These are phyloP conservation scores for Globisporangium alternatum DNA, from an alignment of 352 stramenopile genomes.

Conservation along the genomic window DNA sequence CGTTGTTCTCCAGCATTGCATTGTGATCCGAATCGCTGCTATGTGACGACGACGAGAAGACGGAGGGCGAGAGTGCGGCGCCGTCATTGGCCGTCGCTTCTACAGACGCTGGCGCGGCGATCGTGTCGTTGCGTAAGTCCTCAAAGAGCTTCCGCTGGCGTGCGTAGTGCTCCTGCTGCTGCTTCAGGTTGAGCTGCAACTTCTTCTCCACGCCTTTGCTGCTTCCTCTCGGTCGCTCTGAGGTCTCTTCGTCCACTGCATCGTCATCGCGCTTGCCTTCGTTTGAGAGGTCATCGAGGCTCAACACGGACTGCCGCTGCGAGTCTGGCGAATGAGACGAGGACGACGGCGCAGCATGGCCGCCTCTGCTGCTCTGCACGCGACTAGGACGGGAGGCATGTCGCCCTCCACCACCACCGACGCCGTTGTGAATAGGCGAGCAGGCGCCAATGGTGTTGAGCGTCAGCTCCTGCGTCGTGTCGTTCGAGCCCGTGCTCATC, in stretches of 20 bases:
- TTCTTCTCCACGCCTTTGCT: constrained; percentile 43
- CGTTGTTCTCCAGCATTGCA: background rate
- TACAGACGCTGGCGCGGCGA: background rate
- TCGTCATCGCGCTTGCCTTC: constrained; percentile 12
- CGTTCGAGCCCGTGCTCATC: constrained; percentile 10
- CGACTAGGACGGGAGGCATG: background rate
- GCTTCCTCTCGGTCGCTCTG: constrained; percentile 11
- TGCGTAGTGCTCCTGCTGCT: constrained; percentile 63
- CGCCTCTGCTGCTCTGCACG: background rate
- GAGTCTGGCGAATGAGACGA: background rate
- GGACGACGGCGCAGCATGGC: background rate
- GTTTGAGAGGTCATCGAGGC: constrained; percentile 44
- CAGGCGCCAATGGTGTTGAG: background rate
- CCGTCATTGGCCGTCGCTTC: background rate
- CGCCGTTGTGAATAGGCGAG: background rate
- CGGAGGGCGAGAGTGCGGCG: constrained; percentile 13
- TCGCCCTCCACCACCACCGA: background rate
- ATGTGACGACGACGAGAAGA: constrained; percentile 21
- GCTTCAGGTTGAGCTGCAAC: constrained; percentile 49
- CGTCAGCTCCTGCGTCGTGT: constrained; percentile 16
- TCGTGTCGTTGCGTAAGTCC: constrained; percentile 33
- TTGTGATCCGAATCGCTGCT: constrained; percentile 14
- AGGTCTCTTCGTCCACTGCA: constrained; percentile 3
- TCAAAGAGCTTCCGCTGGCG: constrained; percentile 58
- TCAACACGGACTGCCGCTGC: constrained; percentile 25